Conservation (phyloP, 2,329 filamentous ascomycete genomes). For the Fusarium sp. region DNA sequence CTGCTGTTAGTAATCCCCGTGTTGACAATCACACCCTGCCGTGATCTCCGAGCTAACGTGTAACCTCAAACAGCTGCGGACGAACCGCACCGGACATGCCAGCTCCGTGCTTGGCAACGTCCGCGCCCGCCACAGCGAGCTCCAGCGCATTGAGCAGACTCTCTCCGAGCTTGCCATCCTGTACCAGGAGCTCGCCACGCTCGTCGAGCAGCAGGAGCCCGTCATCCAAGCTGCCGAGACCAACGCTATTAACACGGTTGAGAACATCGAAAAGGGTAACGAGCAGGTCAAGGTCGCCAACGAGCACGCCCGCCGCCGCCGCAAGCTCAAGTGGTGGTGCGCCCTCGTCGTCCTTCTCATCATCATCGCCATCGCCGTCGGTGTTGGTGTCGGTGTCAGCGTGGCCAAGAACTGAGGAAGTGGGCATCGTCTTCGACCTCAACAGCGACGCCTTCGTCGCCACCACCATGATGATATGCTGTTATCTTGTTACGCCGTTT, state of each 20-base stretch:
- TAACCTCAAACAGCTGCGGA: slow-evolving; percentile 69
- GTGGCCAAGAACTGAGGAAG: slow-evolving; percentile 47
- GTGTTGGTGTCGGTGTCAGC: slow-evolving; percentile 65
- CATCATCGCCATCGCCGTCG: slow-evolving; percentile 65
- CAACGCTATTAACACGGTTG: slow-evolving; percentile 73
- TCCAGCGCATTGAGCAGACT: slow-evolving; percentile 82
- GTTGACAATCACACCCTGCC: neutral
- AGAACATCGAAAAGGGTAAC: slow-evolving; percentile 77
- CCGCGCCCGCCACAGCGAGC: slow-evolving; percentile 84
- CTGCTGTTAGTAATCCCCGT: slow-evolving; percentile 70
- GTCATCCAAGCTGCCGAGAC: slow-evolving; percentile 71
- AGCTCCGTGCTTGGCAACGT: slow-evolving; percentile 81
- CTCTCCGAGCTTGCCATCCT: slow-evolving; percentile 76
- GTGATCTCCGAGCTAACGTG: slow-evolving; percentile 21
- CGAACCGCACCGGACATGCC: slow-evolving; percentile 80
- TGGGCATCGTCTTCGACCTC: neutral
- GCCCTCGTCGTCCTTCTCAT: slow-evolving; percentile 71
- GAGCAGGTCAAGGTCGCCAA: slow-evolving; percentile 76
- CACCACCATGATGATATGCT: slow-evolving; percentile 23
- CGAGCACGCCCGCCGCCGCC: slow-evolving; percentile 71
- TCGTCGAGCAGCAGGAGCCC: slow-evolving; percentile 78
- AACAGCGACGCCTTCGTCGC: neutral
- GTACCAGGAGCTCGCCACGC: slow-evolving; percentile 80
- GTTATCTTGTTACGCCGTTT: slow-evolving; percentile 25
- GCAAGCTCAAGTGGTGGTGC: slow-evolving; percentile 87